phyloP scores from a whole-genome alignment of 2,329 filamentous ascomycete genomes.

The Ramichloridium luteum region DNA sequence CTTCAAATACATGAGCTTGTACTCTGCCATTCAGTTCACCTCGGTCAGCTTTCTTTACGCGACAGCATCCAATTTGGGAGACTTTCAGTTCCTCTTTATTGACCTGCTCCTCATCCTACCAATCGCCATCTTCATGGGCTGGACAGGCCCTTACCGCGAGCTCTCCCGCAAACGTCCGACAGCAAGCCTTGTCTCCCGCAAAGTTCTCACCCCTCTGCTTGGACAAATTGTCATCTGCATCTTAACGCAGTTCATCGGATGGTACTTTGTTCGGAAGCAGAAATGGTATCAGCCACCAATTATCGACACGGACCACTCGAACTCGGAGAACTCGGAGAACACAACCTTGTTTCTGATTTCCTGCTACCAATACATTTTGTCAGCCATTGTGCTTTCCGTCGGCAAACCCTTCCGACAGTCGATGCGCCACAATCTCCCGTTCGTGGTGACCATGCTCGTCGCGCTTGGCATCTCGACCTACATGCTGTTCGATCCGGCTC shows the following conservation, averaged over 20 bases:
- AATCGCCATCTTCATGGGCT: slow-evolving; percentile 98
- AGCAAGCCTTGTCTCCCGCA: slow-evolving; percentile 80
- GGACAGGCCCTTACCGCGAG: slow-evolving; percentile 70
- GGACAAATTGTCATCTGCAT: slow-evolving; percentile 81
- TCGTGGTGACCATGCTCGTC: slow-evolving; percentile 61
- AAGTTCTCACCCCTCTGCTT: slow-evolving; percentile 77
- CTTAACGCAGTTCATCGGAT: slow-evolving; percentile 61
- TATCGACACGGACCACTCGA: slow-evolving; percentile 64
- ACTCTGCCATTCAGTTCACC: slow-evolving; percentile 98
- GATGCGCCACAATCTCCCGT: slow-evolving; percentile 71
- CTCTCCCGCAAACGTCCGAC: slow-evolving; percentile 80
- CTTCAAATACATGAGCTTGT: slow-evolving; percentile 99
- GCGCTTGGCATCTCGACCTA: slow-evolving; percentile 59
- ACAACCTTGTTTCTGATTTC: slow-evolving; percentile 80
- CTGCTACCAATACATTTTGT: slow-evolving; percentile 90
- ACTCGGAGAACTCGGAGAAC: slow-evolving; percentile 86
- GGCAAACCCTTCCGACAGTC: slow-evolving; percentile 78
- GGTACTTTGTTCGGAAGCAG: slow-evolving; percentile 62
- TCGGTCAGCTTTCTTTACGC: slow-evolving; percentile 94
- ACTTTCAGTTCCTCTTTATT: slow-evolving; percentile 97
- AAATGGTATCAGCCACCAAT: slow-evolving; percentile 77
- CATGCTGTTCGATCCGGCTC: slow-evolving; percentile 65
- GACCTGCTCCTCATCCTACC: slow-evolving; percentile 85
- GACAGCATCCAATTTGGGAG: slow-evolving; percentile 83
- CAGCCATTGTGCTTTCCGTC: slow-evolving; percentile 80